Conservation (phyloP, 2,329 filamentous ascomycete genomes). For the Rhynchosporium agropyri region DNA sequence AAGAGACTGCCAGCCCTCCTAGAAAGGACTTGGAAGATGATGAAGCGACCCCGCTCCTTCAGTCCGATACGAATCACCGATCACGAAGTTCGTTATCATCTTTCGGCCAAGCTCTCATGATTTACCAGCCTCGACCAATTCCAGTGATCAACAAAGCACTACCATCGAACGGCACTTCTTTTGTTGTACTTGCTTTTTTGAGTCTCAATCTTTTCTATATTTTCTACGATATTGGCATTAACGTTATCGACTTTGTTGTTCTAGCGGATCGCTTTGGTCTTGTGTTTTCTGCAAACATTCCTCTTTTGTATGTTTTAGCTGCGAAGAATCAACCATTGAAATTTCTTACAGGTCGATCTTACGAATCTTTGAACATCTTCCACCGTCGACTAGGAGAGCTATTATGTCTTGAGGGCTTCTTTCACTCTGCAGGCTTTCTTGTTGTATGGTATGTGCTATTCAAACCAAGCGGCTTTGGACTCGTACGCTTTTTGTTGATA, state of each 20-base stretch:
- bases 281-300: constrained; percentile 52
- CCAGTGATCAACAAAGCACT: constrained; percentile 59
- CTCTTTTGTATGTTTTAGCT: constrained; percentile 62
- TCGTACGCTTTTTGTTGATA: constrained; percentile 54
- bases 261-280: constrained; percentile 45
- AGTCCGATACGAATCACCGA: neutral
- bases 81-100: constrained; percentile 17
- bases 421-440: constrained; percentile 60
- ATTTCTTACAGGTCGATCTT: constrained; percentile 63
- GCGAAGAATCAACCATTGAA: constrained; percentile 69
- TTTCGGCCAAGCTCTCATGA: constrained; percentile 43
- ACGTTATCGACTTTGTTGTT: constrained; percentile 55
- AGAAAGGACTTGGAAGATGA: constrained; percentile 28
- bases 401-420: constrained; percentile 59
- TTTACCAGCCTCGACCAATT: constrained; percentile 60
- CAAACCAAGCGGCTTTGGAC: constrained; percentile 51
- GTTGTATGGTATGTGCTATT: constrained; percentile 56
- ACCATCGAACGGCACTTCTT: constrained; percentile 58
- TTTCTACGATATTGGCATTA: constrained; percentile 54
- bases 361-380: constrained; percentile 67
- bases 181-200: constrained; percentile 55
- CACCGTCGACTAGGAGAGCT: constrained; percentile 65
- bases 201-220: constrained; percentile 61
- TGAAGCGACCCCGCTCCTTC: constrained; percentile 36
- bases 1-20: constrained; percentile 29